Evolutionary conservation across 2,329 filamentous ascomycete species (phyloP), one percentile per base, ranked within the genome.

Genomic region (Aspergillus sp.): DNA sequence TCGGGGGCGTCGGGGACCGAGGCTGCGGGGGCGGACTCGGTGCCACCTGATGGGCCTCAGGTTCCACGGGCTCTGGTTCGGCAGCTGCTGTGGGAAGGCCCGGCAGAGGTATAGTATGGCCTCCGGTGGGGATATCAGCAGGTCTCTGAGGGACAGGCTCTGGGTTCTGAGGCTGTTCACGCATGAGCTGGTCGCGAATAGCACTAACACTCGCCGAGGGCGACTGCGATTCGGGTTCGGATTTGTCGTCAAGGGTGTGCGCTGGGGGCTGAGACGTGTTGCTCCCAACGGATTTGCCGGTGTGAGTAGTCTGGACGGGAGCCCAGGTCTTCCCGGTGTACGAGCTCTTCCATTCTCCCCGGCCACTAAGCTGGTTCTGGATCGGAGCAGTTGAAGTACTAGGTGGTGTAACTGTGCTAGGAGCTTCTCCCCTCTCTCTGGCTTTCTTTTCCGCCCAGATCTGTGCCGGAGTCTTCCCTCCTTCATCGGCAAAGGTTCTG

Each of bases 401-500:
- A 48, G 74, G 54, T 44, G 71, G 66, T 41, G 81, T 67, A 17
- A 77, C 70, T 47, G 78, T 71, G 24, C 77, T 74, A 46, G 80
- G 75, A 47, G 69, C 76, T 72, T 71, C 60, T 19, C 82, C 84
- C 52, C 86, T 81, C 69, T 94, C 85, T 55, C 85, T 86, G 35
- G 89, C 93, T 78, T 97, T 97, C 78, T 92, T 95, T 78, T 99
- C 94, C 0, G 93, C 93, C 94, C 94, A 99, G 33, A 96, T 76
- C 72, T 99, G 94, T 26, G 94, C 92, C 6, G 94, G 94, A 4
- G 94, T 97, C 79, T 97, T 99, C 56, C 94, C 94, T 57, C 89
- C 92, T 70, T 95, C 80, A 60, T 96, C 92, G 14, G 94, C 94
- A 76, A 97, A 99, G 0, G 91, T 96, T 65, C 90, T 86, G 74